Conservation (phyloP, 2,329 filamentous ascomycete species). For the Aspergillus hortae region DNA sequence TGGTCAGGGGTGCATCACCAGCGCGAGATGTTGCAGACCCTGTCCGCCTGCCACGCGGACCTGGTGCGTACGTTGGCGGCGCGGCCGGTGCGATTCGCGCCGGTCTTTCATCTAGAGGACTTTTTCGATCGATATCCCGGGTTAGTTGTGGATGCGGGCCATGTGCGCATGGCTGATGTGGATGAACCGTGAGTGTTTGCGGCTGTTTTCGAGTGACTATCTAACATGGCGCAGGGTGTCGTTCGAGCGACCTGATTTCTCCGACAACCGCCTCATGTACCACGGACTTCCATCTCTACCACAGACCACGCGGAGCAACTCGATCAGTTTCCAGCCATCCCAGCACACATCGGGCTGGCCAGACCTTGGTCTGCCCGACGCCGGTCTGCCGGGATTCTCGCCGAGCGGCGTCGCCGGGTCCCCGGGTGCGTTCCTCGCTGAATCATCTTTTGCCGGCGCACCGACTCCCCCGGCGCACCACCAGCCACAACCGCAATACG, state of each 20-base stretch:
- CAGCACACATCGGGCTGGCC: conserved; percentile 17
- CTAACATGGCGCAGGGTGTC: conserved; percentile 1
- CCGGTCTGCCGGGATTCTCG: conserved; percentile 34
- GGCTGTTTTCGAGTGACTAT: not conserved
- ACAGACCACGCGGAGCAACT: conserved; percentile 13
- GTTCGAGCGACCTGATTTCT: conserved; percentile 14
- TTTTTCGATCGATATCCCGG: conserved; percentile 82
- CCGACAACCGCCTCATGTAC: conserved; percentile 15
- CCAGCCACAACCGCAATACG: conserved; percentile 29
- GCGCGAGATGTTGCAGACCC: conserved; percentile 70
- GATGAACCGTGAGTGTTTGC: conserved; percentile 44
- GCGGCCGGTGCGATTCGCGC: conserved; percentile 68
- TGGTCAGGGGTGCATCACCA: conserved; percentile 81
- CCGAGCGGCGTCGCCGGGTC: conserved; percentile 33
- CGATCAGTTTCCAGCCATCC: conserved; percentile 22
- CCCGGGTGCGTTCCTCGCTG: conserved; percentile 32
- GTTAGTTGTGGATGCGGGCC: conserved; percentile 68
- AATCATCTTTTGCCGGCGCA: conserved; percentile 18
- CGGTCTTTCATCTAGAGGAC: conserved; percentile 79
- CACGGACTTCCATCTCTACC: conserved; percentile 7
- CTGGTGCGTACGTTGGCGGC: conserved; percentile 69
- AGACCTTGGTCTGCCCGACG: conserved; percentile 6
- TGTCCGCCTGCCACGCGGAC: conserved; percentile 75
- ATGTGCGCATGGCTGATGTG: conserved; percentile 68
- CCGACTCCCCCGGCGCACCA: conserved; percentile 23